These are phyloP conservation scores for Melocanna baccifera DNA, from an alignment of 176 grass and related monocot genomes.

Conservation along the genomic window DNA sequence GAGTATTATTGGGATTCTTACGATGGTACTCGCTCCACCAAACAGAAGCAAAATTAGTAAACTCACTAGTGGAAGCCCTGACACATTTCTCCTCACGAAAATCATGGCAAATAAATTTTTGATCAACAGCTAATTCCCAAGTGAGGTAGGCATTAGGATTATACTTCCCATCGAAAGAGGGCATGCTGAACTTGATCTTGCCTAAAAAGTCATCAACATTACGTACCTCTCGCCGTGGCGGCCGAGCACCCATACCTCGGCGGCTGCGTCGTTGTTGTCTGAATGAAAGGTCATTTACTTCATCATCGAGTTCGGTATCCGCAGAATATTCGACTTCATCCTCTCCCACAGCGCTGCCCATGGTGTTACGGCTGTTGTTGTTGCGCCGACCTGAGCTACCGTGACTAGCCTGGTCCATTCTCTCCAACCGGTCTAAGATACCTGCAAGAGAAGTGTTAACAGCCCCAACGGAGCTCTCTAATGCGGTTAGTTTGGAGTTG, in stretches of 20 bases:
- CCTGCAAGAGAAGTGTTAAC: too few species aligned
- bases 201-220: not conserved
- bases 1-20: not conserved
- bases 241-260: not conserved
- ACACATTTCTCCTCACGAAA: not conserved
- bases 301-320: not conserved
- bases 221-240: not conserved
- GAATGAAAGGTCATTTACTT: not conserved
- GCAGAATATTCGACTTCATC: not conserved
- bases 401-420: too few species aligned
- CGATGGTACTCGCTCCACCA: too few species aligned
- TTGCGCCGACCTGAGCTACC: too few species aligned
- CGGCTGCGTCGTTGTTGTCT: not conserved
- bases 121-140: not conserved
- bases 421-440: too few species aligned
- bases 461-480: too few species aligned
- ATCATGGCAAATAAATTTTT: not conserved
- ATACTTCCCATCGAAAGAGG: too few species aligned
- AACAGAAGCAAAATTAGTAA: too few species aligned
- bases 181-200: not conserved
- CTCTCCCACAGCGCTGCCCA: too few species aligned
- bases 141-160: not conserved
- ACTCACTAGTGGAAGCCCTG: not conserved
- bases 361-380: too few species aligned
- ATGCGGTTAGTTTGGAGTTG: too few species aligned